Evolutionary conservation across 164 flowering plant genomes (phyloP), one percentile per base, ranked within the genome.

Genomic region (Litsea cubeba): DNA sequence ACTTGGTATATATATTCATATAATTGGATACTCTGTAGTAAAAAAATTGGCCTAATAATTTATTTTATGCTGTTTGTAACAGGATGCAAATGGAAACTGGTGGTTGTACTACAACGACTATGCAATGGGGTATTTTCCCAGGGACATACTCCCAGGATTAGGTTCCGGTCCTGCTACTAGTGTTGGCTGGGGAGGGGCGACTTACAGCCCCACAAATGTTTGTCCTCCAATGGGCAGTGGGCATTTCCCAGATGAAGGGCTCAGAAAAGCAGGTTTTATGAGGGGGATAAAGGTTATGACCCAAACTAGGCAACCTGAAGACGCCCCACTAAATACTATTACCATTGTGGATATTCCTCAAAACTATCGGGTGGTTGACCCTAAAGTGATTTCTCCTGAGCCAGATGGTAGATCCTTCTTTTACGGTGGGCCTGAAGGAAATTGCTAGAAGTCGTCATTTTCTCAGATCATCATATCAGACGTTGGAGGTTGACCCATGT

Each of bases 201-300:
- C 67, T 23, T 12, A 22, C 12, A 25, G 67, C 32, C 66, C 26
- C 12, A 23, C 8, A 63, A 12, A 3, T 3, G 12, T 12, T 23
- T 20, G 28, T 25, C 67, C 67, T 22, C 67, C 23, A 24, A 64
- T 64, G 67, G 67, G 67, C 67, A 64, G 67, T 12, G 32, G 67
- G 15, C 67, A 64, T 64, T 64, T 25, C 12, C 67, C 67, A n/a
- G 17, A 25, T 64, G 67, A 64, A 64, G 67, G 67, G 66, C 1
- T 12, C 12, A 63, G 2, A 63, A 63, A 58, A 22, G 62, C 62
- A 18, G 5, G 20, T 15, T 57, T 17, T 57, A 57, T 57, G 62
- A 57, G 18, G 7, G n/a, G 7, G 20, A 18, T 57, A 7, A 18
- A 3, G 20, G 5, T 18, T 57, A n/a, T 57, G 62, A 17, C 18